Conservation (phyloP, 2,329 filamentous ascomycete species). For the Pezicula carpinea region DNA sequence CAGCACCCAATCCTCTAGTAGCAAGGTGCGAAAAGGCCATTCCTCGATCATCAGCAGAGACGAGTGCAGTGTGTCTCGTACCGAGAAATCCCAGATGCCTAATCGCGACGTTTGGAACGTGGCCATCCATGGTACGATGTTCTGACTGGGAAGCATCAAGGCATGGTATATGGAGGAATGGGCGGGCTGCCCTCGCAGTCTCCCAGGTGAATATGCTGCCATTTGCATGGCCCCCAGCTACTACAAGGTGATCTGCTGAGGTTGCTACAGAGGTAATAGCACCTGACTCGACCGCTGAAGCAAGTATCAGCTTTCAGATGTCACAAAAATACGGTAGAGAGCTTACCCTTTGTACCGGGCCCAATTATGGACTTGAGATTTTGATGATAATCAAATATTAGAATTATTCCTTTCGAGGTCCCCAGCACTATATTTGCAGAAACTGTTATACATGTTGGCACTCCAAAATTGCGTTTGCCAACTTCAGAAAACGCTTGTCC, state of each 20-base stretch:
- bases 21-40: slow-evolving; percentile 99
- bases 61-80: slow-evolving; percentile 86
- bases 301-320: slow-evolving; percentile 26
- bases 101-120: slow-evolving; percentile 71
- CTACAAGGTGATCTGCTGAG: slow-evolving; percentile 87
- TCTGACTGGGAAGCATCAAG: slow-evolving; percentile 62
- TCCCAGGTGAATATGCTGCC: slow-evolving; percentile 98
- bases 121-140: slow-evolving; percentile 70
- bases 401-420: slow-evolving; percentile 88
- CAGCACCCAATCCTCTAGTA: slow-evolving; percentile 79
- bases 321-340: slow-evolving; percentile 2
- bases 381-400: slow-evolving; percentile 97
- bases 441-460: slow-evolving; percentile 83
- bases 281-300: slow-evolving; percentile 79
- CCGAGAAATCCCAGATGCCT: slow-evolving; percentile 94
- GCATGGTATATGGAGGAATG: slow-evolving; percentile 83
- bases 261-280: slow-evolving; percentile 82
- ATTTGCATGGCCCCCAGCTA: slow-evolving; percentile 84
- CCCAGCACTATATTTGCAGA: slow-evolving; percentile 86
- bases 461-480: slow-evolving; percentile 87
- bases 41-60: slow-evolving; percentile 88
- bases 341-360: slow-evolving; percentile 78
- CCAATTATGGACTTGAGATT: slow-evolving; percentile 92
- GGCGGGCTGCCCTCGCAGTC: slow-evolving; percentile 71
- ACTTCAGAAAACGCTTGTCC: slow-evolving; percentile 88